Percentiles rank a stretch among this genome's conserved stretches.
Evolutionary conservation across 345 rosid genomes (phyloP).

Genomic region (Eucalyptus caleyi): DNA sequence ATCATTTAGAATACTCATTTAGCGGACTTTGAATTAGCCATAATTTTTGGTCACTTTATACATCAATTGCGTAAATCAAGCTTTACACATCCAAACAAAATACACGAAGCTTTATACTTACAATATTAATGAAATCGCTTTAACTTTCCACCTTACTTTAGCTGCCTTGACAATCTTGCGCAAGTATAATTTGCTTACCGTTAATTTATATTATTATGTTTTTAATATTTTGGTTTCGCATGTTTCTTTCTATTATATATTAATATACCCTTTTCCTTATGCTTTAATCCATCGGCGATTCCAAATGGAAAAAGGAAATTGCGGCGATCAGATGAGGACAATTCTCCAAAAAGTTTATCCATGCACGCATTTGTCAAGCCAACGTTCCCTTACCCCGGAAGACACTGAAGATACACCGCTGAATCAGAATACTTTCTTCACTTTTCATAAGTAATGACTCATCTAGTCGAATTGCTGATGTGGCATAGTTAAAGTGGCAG

Average conservation of each 20-base stretch:
- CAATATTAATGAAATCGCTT: background rate
- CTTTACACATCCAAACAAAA: background rate
- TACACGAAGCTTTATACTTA: background rate
- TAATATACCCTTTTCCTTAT: background rate
- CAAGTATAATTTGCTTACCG: background rate
- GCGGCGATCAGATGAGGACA: background rate
- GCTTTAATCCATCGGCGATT: background rate
- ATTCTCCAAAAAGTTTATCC: background rate
- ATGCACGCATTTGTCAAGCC: background rate
- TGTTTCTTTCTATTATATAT: background rate
- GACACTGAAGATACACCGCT: background rate
- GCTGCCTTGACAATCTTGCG: background rate
- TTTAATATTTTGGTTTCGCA: too few species aligned
- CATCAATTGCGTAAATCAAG: background rate
- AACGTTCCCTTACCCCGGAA: background rate
- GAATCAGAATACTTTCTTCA: background rate
- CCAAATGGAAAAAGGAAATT: background rate
- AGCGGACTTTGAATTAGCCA: background rate
- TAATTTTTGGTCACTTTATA: background rate
- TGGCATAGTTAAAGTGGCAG: rapidly evolving
- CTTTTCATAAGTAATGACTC: background rate
- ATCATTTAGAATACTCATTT: too few species aligned
- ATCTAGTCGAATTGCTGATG: background rate
- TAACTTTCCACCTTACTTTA: background rate
- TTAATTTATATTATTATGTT: background rate